A percentile compares a stretch with the other conserved stretches of the same genome.
Evolutionary conservation across 202 grass and related monocot genomes (phyloP).

Genomic region (Schoenoplectus tabernaemontani): DNA sequence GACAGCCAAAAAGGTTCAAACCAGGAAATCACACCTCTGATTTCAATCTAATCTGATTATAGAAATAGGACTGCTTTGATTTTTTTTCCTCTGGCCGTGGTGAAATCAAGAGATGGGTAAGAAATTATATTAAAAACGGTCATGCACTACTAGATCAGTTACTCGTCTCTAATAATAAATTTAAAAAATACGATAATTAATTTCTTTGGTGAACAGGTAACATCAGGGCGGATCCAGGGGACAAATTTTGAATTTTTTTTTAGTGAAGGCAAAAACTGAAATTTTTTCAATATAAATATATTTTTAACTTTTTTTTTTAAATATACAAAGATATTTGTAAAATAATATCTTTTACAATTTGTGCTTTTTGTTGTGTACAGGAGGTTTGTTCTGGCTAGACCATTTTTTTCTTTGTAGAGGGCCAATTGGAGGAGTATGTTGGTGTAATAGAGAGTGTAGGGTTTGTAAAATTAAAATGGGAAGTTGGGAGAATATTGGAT

Average conservation of each 20-base stretch:
- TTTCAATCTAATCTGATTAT: no score
- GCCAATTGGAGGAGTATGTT: slow-evolving; percentile 34
- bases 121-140: no score
- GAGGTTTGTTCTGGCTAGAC: slow-evolving; percentile 40
- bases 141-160: no score
- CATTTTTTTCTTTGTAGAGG: slow-evolving; percentile 46
- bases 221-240: slow-evolving; percentile 40
- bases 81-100: slow-evolving; percentile 15
- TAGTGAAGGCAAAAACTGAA: no score
- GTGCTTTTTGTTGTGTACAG: slow-evolving; percentile 44
- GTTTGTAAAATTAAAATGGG: slow-evolving; percentile 30
- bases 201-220: background rate
- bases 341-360: slow-evolving; percentile 36
- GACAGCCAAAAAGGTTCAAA: no score
- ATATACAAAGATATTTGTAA: no score
- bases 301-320: no score
- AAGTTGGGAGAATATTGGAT: slow-evolving; percentile 38
- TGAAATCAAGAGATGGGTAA: slow-evolving; percentile 41
- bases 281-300: no score
- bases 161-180: background rate
- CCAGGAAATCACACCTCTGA: no score
- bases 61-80: slow-evolving; percentile 46
- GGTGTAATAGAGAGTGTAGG: slow-evolving; percentile 35
- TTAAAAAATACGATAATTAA: background rate
- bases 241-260: no score